phyloP scores from a whole-genome alignment of 495 filamentous ascomycete genomes.

The Penicillium robsamsonii region DNA sequence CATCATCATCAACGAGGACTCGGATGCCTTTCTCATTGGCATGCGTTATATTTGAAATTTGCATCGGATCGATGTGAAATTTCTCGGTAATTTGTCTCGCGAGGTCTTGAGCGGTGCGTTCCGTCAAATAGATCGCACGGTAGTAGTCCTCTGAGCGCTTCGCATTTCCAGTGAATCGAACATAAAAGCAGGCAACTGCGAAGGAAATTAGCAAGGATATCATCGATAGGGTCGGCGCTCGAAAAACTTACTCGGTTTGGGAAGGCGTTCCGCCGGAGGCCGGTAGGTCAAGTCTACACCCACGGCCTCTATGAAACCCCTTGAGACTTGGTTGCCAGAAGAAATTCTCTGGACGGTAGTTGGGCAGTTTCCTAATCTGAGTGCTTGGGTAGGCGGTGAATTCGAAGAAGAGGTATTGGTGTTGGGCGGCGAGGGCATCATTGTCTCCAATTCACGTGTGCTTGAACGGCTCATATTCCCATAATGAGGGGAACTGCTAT shows the following conservation, averaged over 20 bases:
- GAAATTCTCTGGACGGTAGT: constrained; percentile 47
- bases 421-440: constrained; percentile 64
- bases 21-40: constrained; percentile 70
- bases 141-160: constrained; percentile 63
- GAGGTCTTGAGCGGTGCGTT: constrained; percentile 71
- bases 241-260: constrained; percentile 61
- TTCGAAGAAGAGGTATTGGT: constrained; percentile 48
- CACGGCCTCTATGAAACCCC: constrained; percentile 86
- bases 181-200: constrained; percentile 83
- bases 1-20: constrained; percentile 87
- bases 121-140: constrained; percentile 80
- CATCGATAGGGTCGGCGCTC: not conserved
- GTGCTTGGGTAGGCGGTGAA: constrained; percentile 35
- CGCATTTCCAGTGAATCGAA: constrained; percentile 58
- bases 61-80: constrained; percentile 68
- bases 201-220: constrained; percentile 1
- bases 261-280: constrained; percentile 67
- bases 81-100: constrained; percentile 69
- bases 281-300: constrained; percentile 84
- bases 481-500: constrained; percentile 58
- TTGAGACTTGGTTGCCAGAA: constrained; percentile 46
- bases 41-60: constrained; percentile 66
- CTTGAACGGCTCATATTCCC: constrained; percentile 52
- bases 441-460: constrained; percentile 52
- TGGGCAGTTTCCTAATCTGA: constrained; percentile 30